These are phyloP conservation scores for Cornus controversa DNA, from an alignment of 148 eudicot genomes.

Conservation along the genomic window DNA sequence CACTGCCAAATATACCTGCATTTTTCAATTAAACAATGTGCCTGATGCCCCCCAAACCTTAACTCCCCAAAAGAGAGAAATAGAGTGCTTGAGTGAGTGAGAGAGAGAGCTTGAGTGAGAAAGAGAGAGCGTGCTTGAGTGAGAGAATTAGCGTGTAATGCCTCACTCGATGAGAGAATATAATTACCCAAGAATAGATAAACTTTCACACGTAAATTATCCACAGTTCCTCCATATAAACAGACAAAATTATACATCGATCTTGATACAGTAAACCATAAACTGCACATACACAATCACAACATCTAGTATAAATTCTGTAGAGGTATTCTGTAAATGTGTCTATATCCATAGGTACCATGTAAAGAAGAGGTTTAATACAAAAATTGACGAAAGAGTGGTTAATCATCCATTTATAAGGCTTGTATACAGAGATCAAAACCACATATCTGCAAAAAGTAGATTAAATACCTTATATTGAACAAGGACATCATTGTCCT, in stretches of 20 bases:
- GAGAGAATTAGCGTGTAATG: background rate
- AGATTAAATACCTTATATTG: conserved; percentile 78
- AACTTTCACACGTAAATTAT: too few species aligned
- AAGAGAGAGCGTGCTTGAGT: too few species aligned
- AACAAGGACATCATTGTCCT: conserved; percentile 97
- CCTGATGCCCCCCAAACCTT: background rate
- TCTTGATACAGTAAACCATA: background rate
- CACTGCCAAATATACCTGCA: too few species aligned
- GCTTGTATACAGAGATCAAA: background rate
- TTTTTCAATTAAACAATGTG: too few species aligned
- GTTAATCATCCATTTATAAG: background rate
- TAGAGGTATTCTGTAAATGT: background rate
- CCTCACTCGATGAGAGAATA: too few species aligned
- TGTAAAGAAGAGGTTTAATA: background rate
- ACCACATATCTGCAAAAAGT: background rate
- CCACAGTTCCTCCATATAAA: background rate
- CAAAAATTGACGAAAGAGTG: background rate
- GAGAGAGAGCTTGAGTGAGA: too few species aligned
- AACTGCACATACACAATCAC: background rate
- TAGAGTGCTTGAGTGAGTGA: too few species aligned
- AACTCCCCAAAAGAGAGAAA: too few species aligned
- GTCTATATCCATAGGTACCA: background rate
- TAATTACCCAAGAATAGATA: too few species aligned
- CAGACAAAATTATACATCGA: background rate
- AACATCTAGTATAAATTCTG: background rate